Evolutionary conservation across 768 basidiomycete species (phyloP).

Genomic region (Crepidotus variabilis): DNA sequence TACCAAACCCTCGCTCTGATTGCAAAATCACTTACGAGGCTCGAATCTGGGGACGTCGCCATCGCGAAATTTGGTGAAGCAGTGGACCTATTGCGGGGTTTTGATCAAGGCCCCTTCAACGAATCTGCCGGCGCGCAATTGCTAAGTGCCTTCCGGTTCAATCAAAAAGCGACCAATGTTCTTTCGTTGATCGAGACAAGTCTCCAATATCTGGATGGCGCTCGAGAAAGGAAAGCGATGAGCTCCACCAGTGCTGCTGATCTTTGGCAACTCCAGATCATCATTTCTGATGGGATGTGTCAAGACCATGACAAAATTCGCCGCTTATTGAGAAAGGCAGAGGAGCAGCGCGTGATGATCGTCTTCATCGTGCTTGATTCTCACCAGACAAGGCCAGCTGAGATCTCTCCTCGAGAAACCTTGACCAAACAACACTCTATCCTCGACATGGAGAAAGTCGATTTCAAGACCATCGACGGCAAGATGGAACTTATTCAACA

Average conservation of each 20-base stretch:
- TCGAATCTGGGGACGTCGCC: conserved; percentile 94
- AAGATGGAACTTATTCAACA: conserved; percentile 83
- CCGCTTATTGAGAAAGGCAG: conserved; percentile 75
- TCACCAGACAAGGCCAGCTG: conserved; percentile 43
- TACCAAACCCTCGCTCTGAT: conserved; percentile 93
- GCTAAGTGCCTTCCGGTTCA: conserved; percentile 82
- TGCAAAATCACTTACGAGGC: conserved; percentile 81
- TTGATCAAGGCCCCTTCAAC: conserved; percentile 76
- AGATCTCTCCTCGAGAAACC: conserved; percentile 14
- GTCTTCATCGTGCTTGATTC: conserved; percentile 97
- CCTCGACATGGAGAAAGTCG: conserved; percentile 87
- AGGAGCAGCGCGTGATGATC: conserved; percentile 89
- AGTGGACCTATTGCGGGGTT: conserved; percentile 86
- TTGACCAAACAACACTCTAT: conserved; percentile 64
- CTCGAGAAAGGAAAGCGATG: conserved; percentile 61
- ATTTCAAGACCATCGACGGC: conserved; percentile 79
- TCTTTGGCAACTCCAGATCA: conserved; percentile 96
- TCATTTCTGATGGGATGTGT: conserved; percentile 98
- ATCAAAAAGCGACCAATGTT: conserved; percentile 87
- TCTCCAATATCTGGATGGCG: conserved; percentile 68
- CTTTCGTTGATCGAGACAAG: conserved; percentile 78
- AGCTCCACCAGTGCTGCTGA: conserved; percentile 69
- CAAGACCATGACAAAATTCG: conserved; percentile 89
- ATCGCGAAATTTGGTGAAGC: conserved; percentile 87
- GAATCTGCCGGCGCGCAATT: conserved; percentile 79